Percentiles rank a stretch among this genome's conserved stretches.
Evolutionary conservation across 768 basidiomycete genomes (phyloP).

Genomic region (Hebeloma cylindrosporum): DNA sequence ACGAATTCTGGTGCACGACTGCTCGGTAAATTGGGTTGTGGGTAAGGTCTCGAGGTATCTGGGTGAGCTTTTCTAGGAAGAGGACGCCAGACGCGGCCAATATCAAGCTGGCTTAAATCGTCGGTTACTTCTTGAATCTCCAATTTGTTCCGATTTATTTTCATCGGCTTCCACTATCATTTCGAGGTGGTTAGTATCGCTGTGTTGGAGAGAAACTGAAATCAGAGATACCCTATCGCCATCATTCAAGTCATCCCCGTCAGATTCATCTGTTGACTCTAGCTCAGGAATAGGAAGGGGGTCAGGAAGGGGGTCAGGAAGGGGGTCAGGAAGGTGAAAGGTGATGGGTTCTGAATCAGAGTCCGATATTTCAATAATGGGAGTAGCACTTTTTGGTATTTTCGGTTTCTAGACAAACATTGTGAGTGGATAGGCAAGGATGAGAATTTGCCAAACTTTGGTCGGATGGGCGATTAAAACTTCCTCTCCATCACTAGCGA

Average conservation of each 20-base stretch:
- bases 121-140: conserved; percentile 4
- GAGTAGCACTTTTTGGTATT: no score
- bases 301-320: no score
- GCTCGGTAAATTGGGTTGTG: neutral
- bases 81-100: neutral
- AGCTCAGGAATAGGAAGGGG: no score
- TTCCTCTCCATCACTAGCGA: conserved; percentile 16
- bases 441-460: conserved; percentile 4
- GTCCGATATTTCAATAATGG: no score
- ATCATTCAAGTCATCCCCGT: neutral
- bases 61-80: conserved; percentile 1
- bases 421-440: neutral
- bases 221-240: neutral
- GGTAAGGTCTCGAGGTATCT: conserved; percentile 14
- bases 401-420: neutral
- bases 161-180: conserved; percentile 20
- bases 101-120: conserved; percentile 6
- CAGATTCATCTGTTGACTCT: no score
- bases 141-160: conserved; percentile 13
- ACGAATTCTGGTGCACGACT: conserved; percentile 5
- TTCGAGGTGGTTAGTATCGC: neutral
- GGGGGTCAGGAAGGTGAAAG: no score
- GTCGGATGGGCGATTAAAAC: conserved; percentile 1
- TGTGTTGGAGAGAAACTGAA: no score
- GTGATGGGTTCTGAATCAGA: no score